Conservation (phyloP, 1,284 basidiomycete genomes). For the Blastosporella zonata region DNA sequence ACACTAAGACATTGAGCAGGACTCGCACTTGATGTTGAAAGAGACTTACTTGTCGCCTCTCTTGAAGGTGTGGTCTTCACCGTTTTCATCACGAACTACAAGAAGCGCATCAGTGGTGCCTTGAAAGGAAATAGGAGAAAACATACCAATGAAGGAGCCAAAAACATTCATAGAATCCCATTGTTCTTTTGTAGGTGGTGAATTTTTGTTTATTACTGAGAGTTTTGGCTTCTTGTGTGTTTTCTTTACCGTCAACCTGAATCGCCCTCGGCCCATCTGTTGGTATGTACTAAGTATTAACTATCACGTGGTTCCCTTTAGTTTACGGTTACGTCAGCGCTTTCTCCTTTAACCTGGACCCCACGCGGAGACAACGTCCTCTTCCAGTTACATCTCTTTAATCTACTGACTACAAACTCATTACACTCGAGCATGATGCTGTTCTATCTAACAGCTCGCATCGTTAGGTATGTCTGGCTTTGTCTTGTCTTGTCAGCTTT, state of each 20-base stretch:
- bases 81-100: slow-evolving; percentile 26
- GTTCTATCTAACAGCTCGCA: slow-evolving; percentile 48
- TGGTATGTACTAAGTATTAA: too few relatives aligned
- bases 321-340: slow-evolving; percentile 13
- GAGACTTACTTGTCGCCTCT: slow-evolving; percentile 25
- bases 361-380: slow-evolving; percentile 1
- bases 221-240: slow-evolving; percentile 5
- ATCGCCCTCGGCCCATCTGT: too few relatives aligned
- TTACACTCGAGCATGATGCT: slow-evolving; percentile 35
- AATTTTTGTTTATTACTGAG: slow-evolving; percentile 6
- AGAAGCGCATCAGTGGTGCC: background rate
- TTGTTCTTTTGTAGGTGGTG: slow-evolving; percentile 17
- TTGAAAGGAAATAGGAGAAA: background rate
- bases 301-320: background rate
- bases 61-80: slow-evolving; percentile 22
- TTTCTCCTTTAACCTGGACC: slow-evolving; percentile 2
- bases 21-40: background rate
- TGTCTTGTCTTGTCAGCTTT: background rate
- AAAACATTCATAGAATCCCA: slow-evolving; percentile 17
- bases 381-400: background rate
- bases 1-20: slow-evolving; percentile 23
- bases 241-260: slow-evolving; percentile 8
- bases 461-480: slow-evolving; percentile 32
- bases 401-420: background rate
- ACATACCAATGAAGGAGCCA: slow-evolving; percentile 22